Percentiles rank a stretch among this genome's conserved stretches.
phyloP scores from a whole-genome alignment of 345 rosid species.

The Brassica cretica region DNA sequence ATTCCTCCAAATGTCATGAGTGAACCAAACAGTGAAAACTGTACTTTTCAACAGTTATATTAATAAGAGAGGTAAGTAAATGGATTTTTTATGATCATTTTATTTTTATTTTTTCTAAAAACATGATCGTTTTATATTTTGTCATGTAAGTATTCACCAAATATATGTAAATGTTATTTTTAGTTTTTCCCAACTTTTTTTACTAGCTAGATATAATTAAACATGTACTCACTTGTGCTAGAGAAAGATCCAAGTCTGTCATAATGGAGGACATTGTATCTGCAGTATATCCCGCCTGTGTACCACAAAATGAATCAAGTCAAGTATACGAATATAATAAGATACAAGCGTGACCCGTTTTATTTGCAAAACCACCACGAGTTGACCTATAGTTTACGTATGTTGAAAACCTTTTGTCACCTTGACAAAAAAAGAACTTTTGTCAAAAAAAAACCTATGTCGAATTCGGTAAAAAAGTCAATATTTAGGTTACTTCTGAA shows the following conservation, averaged over 20 bases:
- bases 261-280: slow-evolving; percentile 53
- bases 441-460: no score
- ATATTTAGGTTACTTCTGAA: neutral
- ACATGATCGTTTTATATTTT: neutral
- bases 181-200: no score
- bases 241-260: slow-evolving; percentile 55
- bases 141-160: neutral
- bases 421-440: no score
- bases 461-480: neutral
- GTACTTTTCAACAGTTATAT: neutral
- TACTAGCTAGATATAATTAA: neutral
- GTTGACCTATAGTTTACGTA: neutral
- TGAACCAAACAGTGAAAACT: slow-evolving; percentile 66
- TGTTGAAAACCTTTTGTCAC: neutral
- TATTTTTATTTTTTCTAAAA: neutral
- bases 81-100: neutral
- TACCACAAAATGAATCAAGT: neutral
- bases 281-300: slow-evolving; percentile 56
- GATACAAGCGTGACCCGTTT: neutral
- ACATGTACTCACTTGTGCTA: slow-evolving; percentile 43
- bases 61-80: neutral
- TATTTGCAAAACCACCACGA: neutral
- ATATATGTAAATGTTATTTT: no score
- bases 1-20: slow-evolving; percentile 57
- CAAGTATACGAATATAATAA: neutral